Base-by-base conservation (phyloP, 2,329 filamentous ascomycete species). In the Sporothrix variecibatus region DNA sequence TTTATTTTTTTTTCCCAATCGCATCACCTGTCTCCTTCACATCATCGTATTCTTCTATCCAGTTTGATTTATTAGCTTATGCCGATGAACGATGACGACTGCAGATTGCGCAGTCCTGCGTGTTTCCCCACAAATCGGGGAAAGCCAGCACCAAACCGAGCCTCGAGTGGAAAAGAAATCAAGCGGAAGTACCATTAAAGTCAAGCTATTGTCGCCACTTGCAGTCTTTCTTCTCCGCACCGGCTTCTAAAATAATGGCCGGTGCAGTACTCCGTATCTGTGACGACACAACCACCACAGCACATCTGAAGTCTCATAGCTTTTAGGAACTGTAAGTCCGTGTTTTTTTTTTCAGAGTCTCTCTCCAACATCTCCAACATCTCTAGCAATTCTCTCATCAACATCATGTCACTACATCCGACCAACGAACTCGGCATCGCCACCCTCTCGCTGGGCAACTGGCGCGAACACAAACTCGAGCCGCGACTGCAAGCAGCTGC, bases 371-470 rank as follows among this genome's bases (percentile, higher is more conserved):
- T 51, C 46, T 51, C 46, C 46, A 15, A 49, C 12, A 49, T 49
- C 11, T 20, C 11, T 12, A 49, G 12, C 34, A 49, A 12, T 1
- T 20, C 1, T 20, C 3, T 1, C 3, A 58, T 5, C 53, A 58
- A 7, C 23, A 67, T 49, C 38, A 26, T 7, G 2, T 6, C n/a
- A 26, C 38, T 7, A 43, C 46, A 46, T 46, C n/a, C n/a, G 31
- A 67, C 40, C 26, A 67, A 67, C 62, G 62, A 67, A n/a, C 62
- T 67, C 62, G 62, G 62, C 62, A 67, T 67, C 12, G 62, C 62
- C 4, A 67, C 62, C 11, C 40, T 67, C 38, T 67, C 62, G 38
- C 62, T 67, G 38, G 62, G 62, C 38, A 67, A 67, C 38, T 67
- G 62, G 62, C 62, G 62, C 23, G 40, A 67, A 38, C 62, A 67